A percentile compares a stretch with the other conserved stretches of the same genome.
Conservation (phyloP, 352 stramenopile species). For the Globisporangium okanoganense region DNA sequence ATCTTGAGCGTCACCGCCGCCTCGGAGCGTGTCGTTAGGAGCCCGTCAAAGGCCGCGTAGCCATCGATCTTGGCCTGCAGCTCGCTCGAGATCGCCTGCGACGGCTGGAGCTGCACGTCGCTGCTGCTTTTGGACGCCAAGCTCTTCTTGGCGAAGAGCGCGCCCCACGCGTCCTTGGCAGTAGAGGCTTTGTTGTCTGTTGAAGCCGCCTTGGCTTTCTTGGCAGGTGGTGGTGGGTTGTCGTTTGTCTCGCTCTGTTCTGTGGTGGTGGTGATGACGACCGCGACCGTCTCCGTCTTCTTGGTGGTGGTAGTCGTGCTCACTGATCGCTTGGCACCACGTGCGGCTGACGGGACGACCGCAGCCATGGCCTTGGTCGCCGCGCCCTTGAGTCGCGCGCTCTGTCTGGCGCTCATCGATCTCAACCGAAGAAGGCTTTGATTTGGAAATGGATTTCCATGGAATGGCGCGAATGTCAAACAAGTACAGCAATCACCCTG, state of each 20-base stretch:
- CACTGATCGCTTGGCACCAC: background rate
- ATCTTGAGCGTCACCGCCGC: conserved; percentile 38
- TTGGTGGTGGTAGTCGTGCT: conserved; percentile 10
- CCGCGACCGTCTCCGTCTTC: background rate
- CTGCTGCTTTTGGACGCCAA: background rate
- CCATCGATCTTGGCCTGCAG: conserved; percentile 44
- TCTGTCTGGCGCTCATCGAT: conserved; percentile 25
- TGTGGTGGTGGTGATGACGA: background rate
- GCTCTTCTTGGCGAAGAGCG: conserved; percentile 28
- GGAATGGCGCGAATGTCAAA: too few species aligned
- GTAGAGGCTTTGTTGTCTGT: background rate
- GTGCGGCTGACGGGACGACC: conserved; percentile 2
- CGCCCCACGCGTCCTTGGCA: conserved; percentile 35
- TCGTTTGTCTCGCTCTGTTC: background rate
- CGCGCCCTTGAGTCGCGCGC: conserved; percentile 30
- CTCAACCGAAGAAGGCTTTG: background rate
- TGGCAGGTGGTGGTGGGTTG: background rate
- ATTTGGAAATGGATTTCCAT: background rate
- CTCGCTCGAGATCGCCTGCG: conserved; percentile 27
- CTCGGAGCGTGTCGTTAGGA: conserved; percentile 23
- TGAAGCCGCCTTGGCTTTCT: background rate
- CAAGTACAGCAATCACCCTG: too few species aligned
- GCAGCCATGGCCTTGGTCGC: conserved; percentile 15
- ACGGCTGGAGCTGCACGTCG: conserved; percentile 18
- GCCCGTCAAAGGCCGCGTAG: conserved; percentile 45